Percentiles rank a stretch among this genome's conserved stretches.
Evolutionary conservation across 202 grass and related monocot genomes (phyloP).

Genomic region (Brachypodium distachyon): DNA sequence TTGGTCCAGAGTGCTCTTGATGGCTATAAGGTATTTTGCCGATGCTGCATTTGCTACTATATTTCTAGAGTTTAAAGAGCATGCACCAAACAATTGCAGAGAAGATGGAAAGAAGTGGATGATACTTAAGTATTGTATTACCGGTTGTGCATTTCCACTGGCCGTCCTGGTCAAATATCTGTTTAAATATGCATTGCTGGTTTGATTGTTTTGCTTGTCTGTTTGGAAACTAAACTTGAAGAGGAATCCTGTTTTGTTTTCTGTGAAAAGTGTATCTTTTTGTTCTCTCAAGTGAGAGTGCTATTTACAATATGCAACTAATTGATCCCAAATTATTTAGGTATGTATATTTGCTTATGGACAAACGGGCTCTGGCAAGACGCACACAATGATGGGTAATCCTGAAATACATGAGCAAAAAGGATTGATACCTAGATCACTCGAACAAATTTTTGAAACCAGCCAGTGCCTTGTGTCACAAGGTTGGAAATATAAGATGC

Average conservation of each 20-base stretch:
- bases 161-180: background rate
- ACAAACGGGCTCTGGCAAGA: constrained; percentile 94
- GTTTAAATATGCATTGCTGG: background rate
- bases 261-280: background rate
- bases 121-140: background rate
- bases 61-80: background rate
- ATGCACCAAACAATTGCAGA: background rate
- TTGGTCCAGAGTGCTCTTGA: constrained; percentile 88
- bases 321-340: constrained; percentile 15
- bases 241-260: background rate
- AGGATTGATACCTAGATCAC: constrained; percentile 85
- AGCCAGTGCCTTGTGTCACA: constrained; percentile 50
- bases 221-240: background rate
- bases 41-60: background rate
- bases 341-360: constrained; percentile 99
- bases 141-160: background rate
- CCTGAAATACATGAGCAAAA: constrained; percentile 42
- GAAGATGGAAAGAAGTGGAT: background rate
- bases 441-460: constrained; percentile 85
- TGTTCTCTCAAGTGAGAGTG: background rate
- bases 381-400: constrained; percentile 95
- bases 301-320: background rate
- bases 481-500: constrained; percentile 96
- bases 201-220: background rate
- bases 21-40: constrained; percentile 75